Evolutionary conservation across 2,329 filamentous ascomycete genomes (phyloP).

Genomic region (Ascochyta viciae-villosae): DNA sequence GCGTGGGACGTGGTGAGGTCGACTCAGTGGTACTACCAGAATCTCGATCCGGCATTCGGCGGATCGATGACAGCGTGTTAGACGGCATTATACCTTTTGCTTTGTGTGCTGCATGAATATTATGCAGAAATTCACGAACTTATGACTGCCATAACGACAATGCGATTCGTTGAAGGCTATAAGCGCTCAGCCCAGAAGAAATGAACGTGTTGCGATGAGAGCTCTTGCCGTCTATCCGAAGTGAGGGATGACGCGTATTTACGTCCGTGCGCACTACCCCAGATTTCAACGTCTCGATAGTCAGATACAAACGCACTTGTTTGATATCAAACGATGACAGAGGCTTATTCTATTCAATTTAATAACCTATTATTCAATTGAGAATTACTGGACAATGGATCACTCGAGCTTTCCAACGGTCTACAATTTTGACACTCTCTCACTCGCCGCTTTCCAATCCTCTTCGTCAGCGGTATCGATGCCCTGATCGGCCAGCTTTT

Average conservation of each 20-base stretch:
- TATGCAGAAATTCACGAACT: neutral
- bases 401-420: neutral
- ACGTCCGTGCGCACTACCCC: conserved; percentile 24
- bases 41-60: conserved; percentile 20
- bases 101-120: neutral
- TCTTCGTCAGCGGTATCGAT: conserved; percentile 14
- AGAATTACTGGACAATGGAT: too few species aligned
- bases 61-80: conserved; percentile 15
- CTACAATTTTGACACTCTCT: conserved; percentile 13
- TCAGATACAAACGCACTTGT: too few species aligned
- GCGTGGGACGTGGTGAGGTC: conserved; percentile 30
- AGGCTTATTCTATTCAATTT: neutral
- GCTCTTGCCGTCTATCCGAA: conserved; percentile 13
- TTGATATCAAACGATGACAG: too few species aligned
- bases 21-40: conserved; percentile 32
- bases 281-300: neutral
- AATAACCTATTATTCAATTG: too few species aligned
- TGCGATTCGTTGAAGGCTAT: neutral
- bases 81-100: conserved; percentile 16
- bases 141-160: neutral
- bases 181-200: neutral
- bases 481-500: conserved; percentile 15
- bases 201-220: conserved; percentile 10
- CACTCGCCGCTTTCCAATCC: conserved; percentile 17
- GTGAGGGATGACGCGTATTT: conserved; percentile 14